These are phyloP conservation scores for Penicillium cataractarum DNA, from an alignment of 495 filamentous ascomycete genomes.

Conservation along the genomic window DNA sequence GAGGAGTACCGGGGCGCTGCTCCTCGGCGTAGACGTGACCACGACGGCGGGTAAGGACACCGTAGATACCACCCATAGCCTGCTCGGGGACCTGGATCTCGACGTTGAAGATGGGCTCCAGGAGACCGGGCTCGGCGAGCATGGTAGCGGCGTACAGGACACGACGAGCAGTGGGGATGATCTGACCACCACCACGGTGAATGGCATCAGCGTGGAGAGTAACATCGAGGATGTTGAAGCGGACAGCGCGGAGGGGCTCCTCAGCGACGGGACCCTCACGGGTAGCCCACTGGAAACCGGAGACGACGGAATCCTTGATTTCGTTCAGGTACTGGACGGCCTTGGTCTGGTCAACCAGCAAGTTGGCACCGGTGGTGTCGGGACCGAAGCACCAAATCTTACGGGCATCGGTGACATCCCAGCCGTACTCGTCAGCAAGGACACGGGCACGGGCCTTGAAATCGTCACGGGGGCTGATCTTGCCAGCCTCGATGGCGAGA, in stretches of 20 bases:
- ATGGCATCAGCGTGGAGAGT: conserved; percentile 99
- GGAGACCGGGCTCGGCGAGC: conserved; percentile 85
- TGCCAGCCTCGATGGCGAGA: conserved; percentile 87
- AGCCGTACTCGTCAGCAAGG: conserved; percentile 94
- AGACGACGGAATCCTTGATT: conserved; percentile 99
- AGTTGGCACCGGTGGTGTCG: conserved; percentile 95
- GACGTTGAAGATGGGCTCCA: conserved; percentile 97
- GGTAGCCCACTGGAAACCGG: conserved; percentile 99
- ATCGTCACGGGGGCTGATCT: conserved; percentile 94
- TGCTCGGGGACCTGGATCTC: conserved; percentile 99
- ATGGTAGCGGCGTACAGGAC: conserved; percentile 92
- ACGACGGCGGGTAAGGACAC: conserved; percentile 96
- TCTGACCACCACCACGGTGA: conserved; percentile 97
- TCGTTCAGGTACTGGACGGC: conserved; percentile 99
- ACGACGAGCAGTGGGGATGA: conserved; percentile 98
- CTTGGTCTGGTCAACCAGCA: conserved; percentile 99
- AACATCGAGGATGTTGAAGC: conserved; percentile 99
- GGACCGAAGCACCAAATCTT: conserved; percentile 99
- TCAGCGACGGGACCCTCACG: conserved; percentile 97
- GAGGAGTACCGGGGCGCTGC: conserved; percentile 96
- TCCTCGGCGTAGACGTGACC: conserved; percentile 99
- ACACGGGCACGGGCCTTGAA: conserved; percentile 98
- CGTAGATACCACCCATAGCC: conserved; percentile 99
- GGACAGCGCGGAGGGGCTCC: conserved; percentile 94
- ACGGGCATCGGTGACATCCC: conserved; percentile 99